These are phyloP conservation scores for Trametes villosa DNA, from an alignment of 768 basidiomycete genomes.

Conservation along the genomic window DNA sequence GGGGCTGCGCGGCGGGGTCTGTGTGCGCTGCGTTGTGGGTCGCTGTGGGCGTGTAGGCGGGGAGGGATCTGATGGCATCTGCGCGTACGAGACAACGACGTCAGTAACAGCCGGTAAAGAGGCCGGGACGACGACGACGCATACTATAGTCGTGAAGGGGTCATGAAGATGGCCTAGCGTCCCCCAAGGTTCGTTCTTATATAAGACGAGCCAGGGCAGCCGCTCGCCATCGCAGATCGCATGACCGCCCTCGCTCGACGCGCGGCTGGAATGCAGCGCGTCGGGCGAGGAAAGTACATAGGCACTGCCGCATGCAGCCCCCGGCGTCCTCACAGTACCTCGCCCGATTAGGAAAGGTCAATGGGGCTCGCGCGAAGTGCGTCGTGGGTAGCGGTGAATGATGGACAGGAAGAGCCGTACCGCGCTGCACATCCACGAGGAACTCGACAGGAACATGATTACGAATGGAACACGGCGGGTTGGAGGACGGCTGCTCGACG, in stretches of 20 bases:
- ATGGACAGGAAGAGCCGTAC: conserved; percentile 16
- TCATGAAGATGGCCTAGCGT: conserved; percentile 30
- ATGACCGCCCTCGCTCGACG: conserved; percentile 25
- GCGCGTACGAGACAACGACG: conserved; percentile 11
- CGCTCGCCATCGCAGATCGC: conserved; percentile 31
- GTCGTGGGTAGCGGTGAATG: conserved; percentile 21
- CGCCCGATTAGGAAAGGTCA: conserved; percentile 35
- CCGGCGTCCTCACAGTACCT: conserved; percentile 23
- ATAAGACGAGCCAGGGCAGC: conserved; percentile 31
- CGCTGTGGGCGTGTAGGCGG: conserved; percentile 29
- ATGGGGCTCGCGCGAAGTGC: conserved; percentile 22
- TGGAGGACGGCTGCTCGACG: conserved; percentile 6
- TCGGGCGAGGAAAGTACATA: conserved; percentile 35
- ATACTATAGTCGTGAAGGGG: conserved; percentile 37
- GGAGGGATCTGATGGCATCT: conserved; percentile 38
- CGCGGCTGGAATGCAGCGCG: conserved; percentile 21
- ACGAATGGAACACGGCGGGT: conserved; percentile 18
- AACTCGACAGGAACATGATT: conserved; percentile 22
- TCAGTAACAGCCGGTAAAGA: conserved; percentile 22
- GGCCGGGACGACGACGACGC: conserved; percentile 12
- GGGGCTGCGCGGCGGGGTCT: conserved; percentile 17
- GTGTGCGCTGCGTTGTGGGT: conserved; percentile 23
- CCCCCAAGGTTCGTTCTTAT: conserved; percentile 37
- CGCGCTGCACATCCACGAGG: conserved; percentile 21
- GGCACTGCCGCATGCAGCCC: conserved; percentile 31